Evolutionary conservation across 306 rosid species (phyloP).

Genomic region (Lathyrus oleraceus): DNA sequence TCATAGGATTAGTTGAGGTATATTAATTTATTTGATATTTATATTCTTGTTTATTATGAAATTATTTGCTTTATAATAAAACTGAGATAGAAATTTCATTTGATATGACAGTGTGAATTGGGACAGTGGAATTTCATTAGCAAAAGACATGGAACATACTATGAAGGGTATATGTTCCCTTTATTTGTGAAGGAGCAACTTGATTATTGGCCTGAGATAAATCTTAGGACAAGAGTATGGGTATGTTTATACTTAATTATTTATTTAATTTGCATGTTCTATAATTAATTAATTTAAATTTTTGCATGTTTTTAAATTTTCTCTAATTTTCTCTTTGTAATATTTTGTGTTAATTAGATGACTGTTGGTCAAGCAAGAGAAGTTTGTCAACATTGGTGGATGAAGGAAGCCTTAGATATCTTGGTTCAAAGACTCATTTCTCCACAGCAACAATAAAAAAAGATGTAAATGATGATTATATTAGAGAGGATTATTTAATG

Average conservation of each 20-base stretch:
- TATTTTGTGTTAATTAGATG: constrained; percentile 51
- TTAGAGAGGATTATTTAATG: too few relatives aligned
- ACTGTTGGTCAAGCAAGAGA: constrained; percentile 70
- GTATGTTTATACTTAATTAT: constrained; percentile 44
- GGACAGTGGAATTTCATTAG: constrained; percentile 95
- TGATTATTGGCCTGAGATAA: constrained; percentile 89
- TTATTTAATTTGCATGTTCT: neutral
- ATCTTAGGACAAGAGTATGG: constrained; percentile 74
- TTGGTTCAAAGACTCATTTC: constrained; percentile 65
- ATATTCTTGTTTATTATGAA: neutral
- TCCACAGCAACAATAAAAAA: constrained; percentile 20
- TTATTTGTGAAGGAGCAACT: constrained; percentile 83
- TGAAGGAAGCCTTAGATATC: constrained; percentile 92
- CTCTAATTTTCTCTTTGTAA: neutral
- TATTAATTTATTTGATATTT: neutral
- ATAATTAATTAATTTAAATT: neutral
- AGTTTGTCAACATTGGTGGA: constrained; percentile 97
- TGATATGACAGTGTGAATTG: constrained; percentile 59
- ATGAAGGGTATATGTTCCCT: constrained; percentile 96
- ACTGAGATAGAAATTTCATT: neutral
- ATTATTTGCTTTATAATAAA: neutral
- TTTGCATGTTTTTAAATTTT: neutral
- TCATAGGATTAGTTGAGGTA: constrained; percentile 81
- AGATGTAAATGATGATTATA: neutral
- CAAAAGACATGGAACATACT: constrained; percentile 75